Base-by-base conservation (phyloP, 192 early-diverging fungal species). In the Coemansia sp. region DNA sequence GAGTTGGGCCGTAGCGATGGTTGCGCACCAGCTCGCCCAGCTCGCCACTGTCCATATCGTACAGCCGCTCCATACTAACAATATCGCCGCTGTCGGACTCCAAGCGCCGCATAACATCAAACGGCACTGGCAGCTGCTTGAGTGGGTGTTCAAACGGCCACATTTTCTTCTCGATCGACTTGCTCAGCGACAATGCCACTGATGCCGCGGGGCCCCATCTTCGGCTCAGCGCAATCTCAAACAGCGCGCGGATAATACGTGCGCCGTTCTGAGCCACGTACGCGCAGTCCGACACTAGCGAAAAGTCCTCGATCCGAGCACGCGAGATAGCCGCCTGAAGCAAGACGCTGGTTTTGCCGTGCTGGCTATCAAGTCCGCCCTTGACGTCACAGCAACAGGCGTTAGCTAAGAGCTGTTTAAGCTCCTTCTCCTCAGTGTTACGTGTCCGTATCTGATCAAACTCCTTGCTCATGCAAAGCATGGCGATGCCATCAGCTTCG, bases 221-320 rank as follows among this genome's bases (percentile, higher is more conserved):
- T 36, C 98, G 87, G 67, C 91, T 91, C 27, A 98, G 60, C 1
- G 95, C 93, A 72, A 98, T 94, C 73, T 99, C 95, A 77, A 99
- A 99, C 55, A 99, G 74, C 3, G 98, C 97, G 4, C 98, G 88
- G 29, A 97, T 83, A 46, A 99, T 94, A 70, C 98, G 92, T 1
- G 90, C 92, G 2, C 94, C 90, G 73, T 98, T 98, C 78, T 99
- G 96, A 3, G 93, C 91, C 16, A 99, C 95, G 80, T 97, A 99
- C 0, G 90, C 91, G 46, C 88, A 86, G 76, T 99, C 98, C 0
- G 98, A 97, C 7, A 96, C 90, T 41, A 99, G 85, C 4, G 96
- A 93, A 88, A 98, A 98, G 81, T 98, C 95, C 27, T 98, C 92
- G 66, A 97, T 80, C 11, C 68, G 81, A 3, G 89, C 86, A 29